Evolutionary conservation across 768 basidiomycete species (phyloP).

Genomic region (Boletus subcaerulescens): DNA sequence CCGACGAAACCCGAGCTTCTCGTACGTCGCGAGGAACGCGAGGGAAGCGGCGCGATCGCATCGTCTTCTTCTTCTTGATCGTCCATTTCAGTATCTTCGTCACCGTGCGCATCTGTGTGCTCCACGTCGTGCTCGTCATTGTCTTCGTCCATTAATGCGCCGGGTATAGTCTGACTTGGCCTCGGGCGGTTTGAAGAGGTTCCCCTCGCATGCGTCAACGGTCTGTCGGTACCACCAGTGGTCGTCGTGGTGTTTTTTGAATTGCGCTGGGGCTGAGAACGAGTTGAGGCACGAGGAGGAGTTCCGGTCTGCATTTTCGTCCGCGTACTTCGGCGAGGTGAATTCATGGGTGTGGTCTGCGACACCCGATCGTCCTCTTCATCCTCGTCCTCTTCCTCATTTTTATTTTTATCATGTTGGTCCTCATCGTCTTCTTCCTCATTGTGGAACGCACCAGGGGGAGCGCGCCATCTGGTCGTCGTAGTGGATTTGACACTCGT

Average conservation of each 20-base stretch:
- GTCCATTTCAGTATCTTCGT: conserved; percentile 16
- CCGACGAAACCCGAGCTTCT: conserved; percentile 11
- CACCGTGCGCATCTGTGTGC: conserved; percentile 22
- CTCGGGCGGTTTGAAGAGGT: conserved; percentile 5
- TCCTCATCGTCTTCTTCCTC: conserved; percentile 36
- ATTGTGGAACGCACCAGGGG: conserved; percentile 46
- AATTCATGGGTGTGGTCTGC: conserved; percentile 7
- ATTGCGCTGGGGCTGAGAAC: conserved; percentile 10
- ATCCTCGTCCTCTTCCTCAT: conserved; percentile 15
- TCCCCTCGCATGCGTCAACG: conserved; percentile 1
- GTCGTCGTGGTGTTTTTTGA: conserved; percentile 1
- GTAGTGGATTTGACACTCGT: conserved; percentile 11
- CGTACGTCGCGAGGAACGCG: conserved; percentile 21
- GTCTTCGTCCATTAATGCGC: conserved; percentile 41
- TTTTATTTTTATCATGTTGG: conserved; percentile 1
- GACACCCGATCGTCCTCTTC: conserved; percentile 7
- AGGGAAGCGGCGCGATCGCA: conserved; percentile 33
- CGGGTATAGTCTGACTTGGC: conserved; percentile 39
- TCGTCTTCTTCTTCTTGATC: conserved; percentile 37
- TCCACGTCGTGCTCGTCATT: conserved; percentile 25
- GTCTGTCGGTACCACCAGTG: not conserved
- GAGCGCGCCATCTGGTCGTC: conserved; percentile 29
- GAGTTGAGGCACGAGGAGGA: conserved; percentile 11
- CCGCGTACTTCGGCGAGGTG: conserved; percentile 14
- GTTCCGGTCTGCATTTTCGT: conserved; percentile 9